These are phyloP conservation scores for Leccinum variicolor DNA, from an alignment of 768 basidiomycete species.

Conservation along the genomic window DNA sequence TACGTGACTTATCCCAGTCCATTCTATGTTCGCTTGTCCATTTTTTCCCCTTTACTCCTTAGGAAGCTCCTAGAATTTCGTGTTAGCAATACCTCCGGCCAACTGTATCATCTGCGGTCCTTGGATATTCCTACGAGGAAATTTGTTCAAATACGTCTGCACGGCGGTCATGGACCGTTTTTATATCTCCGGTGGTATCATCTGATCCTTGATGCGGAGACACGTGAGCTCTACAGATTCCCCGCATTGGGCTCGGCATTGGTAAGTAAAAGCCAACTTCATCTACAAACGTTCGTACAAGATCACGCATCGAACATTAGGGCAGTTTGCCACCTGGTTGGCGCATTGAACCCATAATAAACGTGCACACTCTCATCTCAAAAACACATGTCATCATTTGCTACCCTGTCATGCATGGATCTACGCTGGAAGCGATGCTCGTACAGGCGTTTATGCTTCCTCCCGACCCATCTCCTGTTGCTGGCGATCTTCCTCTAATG, in stretches of 20 bases:
- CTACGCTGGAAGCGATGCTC: background rate
- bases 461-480: background rate
- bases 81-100: background rate
- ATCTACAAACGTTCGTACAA: background rate
- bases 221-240: background rate
- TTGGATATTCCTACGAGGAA: background rate
- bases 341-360: background rate
- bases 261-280: background rate
- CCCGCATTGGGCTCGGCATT: background rate
- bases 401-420: background rate
- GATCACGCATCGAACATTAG: background rate
- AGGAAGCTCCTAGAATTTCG: background rate
- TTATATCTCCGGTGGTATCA: background rate
- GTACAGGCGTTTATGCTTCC: background rate
- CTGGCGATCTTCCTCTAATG: background rate
- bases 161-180: background rate
- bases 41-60: background rate
- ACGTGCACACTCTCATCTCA: background rate
- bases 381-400: background rate
- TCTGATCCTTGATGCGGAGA: background rate
- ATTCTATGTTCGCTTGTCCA: background rate
- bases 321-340: background rate
- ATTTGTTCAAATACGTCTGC: background rate
- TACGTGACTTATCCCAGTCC: background rate
- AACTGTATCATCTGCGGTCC: background rate